Evolutionary conservation across 495 filamentous ascomycete genomes (phyloP).

Genomic region (Melanomma pulvis-pyrius): DNA sequence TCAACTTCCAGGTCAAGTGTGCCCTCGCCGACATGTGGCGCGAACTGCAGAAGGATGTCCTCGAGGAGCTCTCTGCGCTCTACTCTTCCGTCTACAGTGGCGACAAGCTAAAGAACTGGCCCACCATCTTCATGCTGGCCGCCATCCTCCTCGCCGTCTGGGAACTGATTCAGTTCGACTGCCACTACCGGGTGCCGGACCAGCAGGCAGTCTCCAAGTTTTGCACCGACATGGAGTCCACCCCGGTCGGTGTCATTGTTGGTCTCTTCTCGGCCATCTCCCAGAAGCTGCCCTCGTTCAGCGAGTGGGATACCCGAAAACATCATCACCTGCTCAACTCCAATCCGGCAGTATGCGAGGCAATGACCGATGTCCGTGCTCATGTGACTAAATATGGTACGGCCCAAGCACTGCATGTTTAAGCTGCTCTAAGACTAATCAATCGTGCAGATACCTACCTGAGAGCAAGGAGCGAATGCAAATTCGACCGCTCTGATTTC

Average conservation of each 20-base stretch:
- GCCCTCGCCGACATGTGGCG: conserved; percentile 96
- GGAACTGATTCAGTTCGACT: conserved; percentile 98
- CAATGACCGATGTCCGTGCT: conserved; percentile 88
- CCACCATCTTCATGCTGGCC: conserved; percentile 92
- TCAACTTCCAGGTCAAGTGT: conserved; percentile 97
- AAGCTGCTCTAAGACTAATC: conserved; percentile 14
- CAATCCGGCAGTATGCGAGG: conserved; percentile 85
- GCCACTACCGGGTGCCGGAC: conserved; percentile 87
- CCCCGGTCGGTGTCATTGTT: conserved; percentile 90
- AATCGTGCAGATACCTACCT: conserved; percentile 60
- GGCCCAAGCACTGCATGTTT: conserved; percentile 42
- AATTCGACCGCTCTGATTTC: conserved; percentile 87
- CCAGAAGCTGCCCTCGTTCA: conserved; percentile 85
- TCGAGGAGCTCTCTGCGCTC: conserved; percentile 84
- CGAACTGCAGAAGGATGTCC: conserved; percentile 88
- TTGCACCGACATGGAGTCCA: conserved; percentile 91
- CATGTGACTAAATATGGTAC: conserved; percentile 89
- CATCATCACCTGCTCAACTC: conserved; percentile 85
- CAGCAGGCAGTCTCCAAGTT: conserved; percentile 82
- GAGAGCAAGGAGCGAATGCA: conserved; percentile 59
- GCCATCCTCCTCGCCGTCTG: conserved; percentile 87
- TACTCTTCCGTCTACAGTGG: conserved; percentile 94
- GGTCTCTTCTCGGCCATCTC: conserved; percentile 95
- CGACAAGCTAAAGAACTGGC: conserved; percentile 95
- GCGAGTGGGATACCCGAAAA: conserved; percentile 86